Evolutionary conservation across 352 stramenopile genomes (phyloP).

Genomic region (Globisporangium apiculatum): DNA sequence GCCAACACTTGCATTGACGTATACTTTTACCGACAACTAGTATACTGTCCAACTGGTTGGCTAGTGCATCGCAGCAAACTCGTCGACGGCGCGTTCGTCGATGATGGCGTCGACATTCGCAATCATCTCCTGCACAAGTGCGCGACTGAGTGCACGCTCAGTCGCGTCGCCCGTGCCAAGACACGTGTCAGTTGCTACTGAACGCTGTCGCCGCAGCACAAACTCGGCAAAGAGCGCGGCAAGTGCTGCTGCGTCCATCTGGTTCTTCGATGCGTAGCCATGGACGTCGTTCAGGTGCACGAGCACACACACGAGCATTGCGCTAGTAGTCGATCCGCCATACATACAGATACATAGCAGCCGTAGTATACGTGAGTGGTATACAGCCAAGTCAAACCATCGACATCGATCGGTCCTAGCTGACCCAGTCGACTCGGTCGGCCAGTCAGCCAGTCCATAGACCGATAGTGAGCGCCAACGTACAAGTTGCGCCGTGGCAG

Average conservation of each 20-base stretch:
- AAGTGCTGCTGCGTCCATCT: constrained; percentile 52
- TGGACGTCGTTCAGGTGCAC: constrained; percentile 82
- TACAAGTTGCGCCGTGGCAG: constrained; percentile 68
- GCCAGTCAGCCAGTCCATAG: constrained; percentile 1
- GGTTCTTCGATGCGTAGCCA: constrained; percentile 69
- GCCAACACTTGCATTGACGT: neutral
- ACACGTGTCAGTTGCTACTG: neutral
- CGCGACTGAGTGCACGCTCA: constrained; percentile 11
- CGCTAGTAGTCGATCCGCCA: constrained; percentile 14
- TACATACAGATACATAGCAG: no score
- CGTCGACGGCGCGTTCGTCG: constrained; percentile 56
- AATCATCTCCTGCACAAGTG: constrained; percentile 66
- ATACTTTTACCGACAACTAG: neutral
- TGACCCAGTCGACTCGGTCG: neutral
- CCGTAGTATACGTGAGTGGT: no score
- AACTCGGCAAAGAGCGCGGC: constrained; percentile 43
- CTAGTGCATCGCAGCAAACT: constrained; percentile 22
- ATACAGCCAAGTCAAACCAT: no score
- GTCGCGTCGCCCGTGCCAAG: constrained; percentile 1
- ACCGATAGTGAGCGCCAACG: constrained; percentile 7
- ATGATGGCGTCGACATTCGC: constrained; percentile 66
- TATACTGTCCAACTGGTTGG: neutral
- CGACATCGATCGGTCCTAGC: neutral
- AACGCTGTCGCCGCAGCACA: constrained; percentile 35
- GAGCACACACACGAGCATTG: constrained; percentile 65